phyloP scores from a whole-genome alignment of 371 early-diverging fungal genomes.

The Syncephalis plumigaleata region DNA sequence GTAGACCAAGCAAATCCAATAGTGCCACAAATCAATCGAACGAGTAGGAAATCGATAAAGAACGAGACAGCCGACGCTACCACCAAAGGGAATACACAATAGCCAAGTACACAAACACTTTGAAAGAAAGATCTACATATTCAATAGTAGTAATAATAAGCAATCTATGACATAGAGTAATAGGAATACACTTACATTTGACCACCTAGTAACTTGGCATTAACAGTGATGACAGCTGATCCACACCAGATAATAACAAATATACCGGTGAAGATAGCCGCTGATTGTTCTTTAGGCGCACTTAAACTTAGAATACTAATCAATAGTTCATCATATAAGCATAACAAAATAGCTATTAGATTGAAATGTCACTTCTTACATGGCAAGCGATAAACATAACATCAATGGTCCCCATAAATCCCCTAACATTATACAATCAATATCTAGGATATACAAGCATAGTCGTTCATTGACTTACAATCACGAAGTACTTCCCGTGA shows the following conservation, averaged over 20 bases:
- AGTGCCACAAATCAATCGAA: conserved; percentile 46
- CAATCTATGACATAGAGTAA: background rate
- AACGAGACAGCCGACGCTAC: conserved; percentile 50
- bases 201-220: conserved; percentile 83
- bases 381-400: conserved; percentile 69
- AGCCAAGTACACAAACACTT: conserved; percentile 86
- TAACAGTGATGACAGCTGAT: conserved; percentile 79
- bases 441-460: background rate
- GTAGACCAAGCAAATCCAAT: conserved; percentile 72
- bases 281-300: conserved; percentile 48
- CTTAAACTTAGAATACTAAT: conserved; percentile 37
- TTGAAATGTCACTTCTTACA: conserved; percentile 25
- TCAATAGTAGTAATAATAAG: background rate
- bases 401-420: conserved; percentile 92
- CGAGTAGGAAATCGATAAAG: conserved; percentile 38
- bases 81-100: conserved; percentile 87
- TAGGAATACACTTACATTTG: conserved; percentile 37
- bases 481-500: conserved; percentile 50
- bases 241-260: conserved; percentile 88
- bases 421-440: conserved; percentile 30
- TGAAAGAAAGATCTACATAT: conserved; percentile 75
- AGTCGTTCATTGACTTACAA: conserved; percentile 25
- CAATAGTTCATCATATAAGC: background rate
- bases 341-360: background rate
- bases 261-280: conserved; percentile 72